phyloP scores from a whole-genome alignment of 164 flowering plant genomes.

The Brasenia schreberi region DNA sequence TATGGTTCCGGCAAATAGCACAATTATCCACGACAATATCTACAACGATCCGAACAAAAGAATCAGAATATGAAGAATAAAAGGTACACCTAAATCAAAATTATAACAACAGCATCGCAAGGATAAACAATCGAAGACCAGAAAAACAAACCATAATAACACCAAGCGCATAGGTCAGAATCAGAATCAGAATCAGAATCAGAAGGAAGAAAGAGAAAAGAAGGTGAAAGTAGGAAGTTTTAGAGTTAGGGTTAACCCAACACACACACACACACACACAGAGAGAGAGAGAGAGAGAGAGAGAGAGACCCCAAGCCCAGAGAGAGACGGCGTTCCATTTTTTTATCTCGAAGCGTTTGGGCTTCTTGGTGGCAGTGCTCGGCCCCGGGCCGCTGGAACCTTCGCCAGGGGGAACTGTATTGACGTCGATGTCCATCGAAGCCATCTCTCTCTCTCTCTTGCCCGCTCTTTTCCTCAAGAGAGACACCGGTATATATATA shows the following conservation, averaged over 20 bases:
- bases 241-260: not conserved
- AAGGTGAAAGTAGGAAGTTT: too few species aligned
- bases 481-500: too few species aligned
- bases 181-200: not conserved
- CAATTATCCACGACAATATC: constrained; percentile 76
- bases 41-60: constrained; percentile 12
- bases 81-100: too few species aligned
- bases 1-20: constrained; percentile 78
- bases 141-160: not conserved
- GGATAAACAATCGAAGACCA: not conserved
- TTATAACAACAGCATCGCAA: not conserved
- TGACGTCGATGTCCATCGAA: constrained; percentile 26
- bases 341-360: constrained; percentile 69
- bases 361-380: constrained; percentile 26
- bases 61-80: not conserved
- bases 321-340: constrained; percentile 84
- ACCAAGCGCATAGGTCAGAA: not conserved
- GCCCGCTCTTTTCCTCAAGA: too few species aligned
- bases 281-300: not conserved
- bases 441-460: constrained; percentile 8
- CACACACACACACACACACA: not conserved
- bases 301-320: constrained; percentile 65
- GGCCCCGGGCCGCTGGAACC: constrained; percentile 18
- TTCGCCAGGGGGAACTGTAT: constrained; percentile 32
- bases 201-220: not conserved